Conservation (phyloP, 2,329 filamentous ascomycete genomes). For the Fusarium newnesense region DNA sequence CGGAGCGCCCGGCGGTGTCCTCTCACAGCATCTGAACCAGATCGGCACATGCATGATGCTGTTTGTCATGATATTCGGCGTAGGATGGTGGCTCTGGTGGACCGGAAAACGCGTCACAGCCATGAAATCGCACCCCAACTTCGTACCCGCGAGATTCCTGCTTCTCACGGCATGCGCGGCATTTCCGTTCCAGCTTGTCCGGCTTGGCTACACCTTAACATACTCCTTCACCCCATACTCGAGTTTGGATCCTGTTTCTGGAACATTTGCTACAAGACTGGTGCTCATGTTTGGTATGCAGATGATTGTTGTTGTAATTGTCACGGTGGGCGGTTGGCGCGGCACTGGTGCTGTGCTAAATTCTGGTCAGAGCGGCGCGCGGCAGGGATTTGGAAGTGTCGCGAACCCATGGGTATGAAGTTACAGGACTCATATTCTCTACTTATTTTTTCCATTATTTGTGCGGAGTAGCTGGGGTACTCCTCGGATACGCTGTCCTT, state of each 20-base stretch:
- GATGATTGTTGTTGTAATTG: neutral
- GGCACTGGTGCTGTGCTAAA: neutral
- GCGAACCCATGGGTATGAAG: neutral
- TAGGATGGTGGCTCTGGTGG: neutral
- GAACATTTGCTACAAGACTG: neutral
- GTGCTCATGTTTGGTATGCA: neutral
- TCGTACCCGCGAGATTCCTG: neutral
- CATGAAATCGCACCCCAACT: neutral
- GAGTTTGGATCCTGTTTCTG: neutral
- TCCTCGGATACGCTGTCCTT: fast-evolving
- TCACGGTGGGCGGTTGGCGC: neutral
- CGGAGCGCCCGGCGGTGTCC: neutral
- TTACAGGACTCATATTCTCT: fast-evolving
- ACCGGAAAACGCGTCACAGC: neutral
- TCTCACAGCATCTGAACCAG: neutral
- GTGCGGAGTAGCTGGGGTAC: fast-evolving
- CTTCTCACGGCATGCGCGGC: neutral
- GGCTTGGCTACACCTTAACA: neutral
- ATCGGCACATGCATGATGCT: neutral
- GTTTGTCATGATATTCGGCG: neutral
- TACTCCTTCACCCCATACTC: neutral
- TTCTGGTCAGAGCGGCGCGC: neutral
- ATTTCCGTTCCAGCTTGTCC: neutral
- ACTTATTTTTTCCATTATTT: fast-evolving
- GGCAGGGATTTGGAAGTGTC: neutral